A percentile compares a stretch with the other conserved stretches of the same genome.
These are phyloP conservation scores for Trichoderma sp. DNA, from an alignment of 2,329 filamentous ascomycete species.

Conservation along the genomic window DNA sequence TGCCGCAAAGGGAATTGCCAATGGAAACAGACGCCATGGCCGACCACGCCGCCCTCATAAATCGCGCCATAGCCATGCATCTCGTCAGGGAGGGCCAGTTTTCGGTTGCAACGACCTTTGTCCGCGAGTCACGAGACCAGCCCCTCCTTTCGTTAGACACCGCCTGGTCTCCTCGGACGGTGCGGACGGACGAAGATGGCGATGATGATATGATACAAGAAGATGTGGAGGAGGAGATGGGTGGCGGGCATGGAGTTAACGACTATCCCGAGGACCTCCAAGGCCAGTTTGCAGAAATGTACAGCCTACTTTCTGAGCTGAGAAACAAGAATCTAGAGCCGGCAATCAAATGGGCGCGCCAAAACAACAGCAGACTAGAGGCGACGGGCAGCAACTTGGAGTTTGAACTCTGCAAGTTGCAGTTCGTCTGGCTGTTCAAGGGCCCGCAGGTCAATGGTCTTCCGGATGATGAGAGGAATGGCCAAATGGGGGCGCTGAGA, in stretches of 20 bases:
- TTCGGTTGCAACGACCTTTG: constrained; percentile 78
- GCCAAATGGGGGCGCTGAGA: constrained; percentile 61
- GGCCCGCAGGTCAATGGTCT: constrained; percentile 54
- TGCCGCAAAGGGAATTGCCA: constrained; percentile 59
- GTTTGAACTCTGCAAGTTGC: constrained; percentile 86
- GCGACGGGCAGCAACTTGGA: constrained; percentile 86
- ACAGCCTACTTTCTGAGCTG: constrained; percentile 77
- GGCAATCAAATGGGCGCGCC: constrained; percentile 81
- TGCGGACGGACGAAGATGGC: constrained; percentile 28
- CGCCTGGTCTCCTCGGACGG: constrained; percentile 21
- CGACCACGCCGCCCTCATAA: constrained; percentile 72
- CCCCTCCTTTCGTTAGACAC: constrained; percentile 26
- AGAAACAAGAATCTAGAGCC: constrained; percentile 71
- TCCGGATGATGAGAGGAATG: constrained; percentile 52
- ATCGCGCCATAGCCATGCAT: constrained; percentile 94
- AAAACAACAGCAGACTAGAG: constrained; percentile 69
- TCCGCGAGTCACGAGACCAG: constrained; percentile 60
- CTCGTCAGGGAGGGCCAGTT: constrained; percentile 93
- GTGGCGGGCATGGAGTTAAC: constrained; percentile 25
- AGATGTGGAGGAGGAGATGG: constrained; percentile 29
- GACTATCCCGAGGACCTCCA: constrained; percentile 57
- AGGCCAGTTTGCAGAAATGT: constrained; percentile 83
- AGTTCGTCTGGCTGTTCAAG: constrained; percentile 85
- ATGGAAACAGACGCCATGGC: constrained; percentile 79
- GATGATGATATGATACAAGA: constrained; percentile 33